Conservation (phyloP, 768 basidiomycete genomes). For the Kwoniella shandongensis region DNA sequence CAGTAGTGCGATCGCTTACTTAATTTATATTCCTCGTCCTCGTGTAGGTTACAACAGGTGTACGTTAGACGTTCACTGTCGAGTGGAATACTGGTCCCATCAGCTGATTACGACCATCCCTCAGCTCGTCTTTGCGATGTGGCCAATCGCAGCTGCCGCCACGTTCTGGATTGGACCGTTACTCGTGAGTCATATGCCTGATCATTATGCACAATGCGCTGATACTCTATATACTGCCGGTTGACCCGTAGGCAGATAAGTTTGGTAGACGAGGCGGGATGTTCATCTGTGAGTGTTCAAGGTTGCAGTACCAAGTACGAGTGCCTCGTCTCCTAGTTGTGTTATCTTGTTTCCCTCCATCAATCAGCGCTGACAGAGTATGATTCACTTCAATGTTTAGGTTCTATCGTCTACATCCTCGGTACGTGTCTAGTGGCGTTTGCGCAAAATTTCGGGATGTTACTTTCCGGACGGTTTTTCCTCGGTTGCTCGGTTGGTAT, state of each 20-base stretch:
- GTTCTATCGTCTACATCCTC: slow-evolving; percentile 20
- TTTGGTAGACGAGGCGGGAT: slow-evolving; percentile 33
- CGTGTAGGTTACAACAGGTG: too few relatives aligned
- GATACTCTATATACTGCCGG: too few relatives aligned
- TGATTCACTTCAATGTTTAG: slow-evolving; percentile 3
- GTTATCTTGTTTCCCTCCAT: too few relatives aligned
- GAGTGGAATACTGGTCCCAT: too few relatives aligned
- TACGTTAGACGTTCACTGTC: too few relatives aligned
- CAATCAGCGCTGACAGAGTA: too few relatives aligned
- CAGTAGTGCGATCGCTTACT: too few relatives aligned
- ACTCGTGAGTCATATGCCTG: slow-evolving; percentile 23
- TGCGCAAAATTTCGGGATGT: slow-evolving; percentile 30
- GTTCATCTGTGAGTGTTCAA: slow-evolving; percentile 26
- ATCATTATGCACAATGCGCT: too few relatives aligned
- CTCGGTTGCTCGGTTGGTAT: slow-evolving; percentile 31
- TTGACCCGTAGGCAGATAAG: slow-evolving; percentile 24
- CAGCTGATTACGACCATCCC: too few relatives aligned
- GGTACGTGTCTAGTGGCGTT: slow-evolving; percentile 31
- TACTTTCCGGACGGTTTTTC: slow-evolving; percentile 31
- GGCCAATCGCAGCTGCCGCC: slow-evolving; percentile 36
- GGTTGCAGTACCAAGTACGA: too few relatives aligned
- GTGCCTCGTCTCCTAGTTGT: too few relatives aligned
- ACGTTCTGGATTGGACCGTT: slow-evolving; percentile 41
- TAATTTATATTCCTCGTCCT: too few relatives aligned
- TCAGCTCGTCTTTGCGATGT: slow-evolving; percentile 39